Evolutionary conservation across 148 eudicot species (phyloP).

Genomic region (Silene latifolia): DNA sequence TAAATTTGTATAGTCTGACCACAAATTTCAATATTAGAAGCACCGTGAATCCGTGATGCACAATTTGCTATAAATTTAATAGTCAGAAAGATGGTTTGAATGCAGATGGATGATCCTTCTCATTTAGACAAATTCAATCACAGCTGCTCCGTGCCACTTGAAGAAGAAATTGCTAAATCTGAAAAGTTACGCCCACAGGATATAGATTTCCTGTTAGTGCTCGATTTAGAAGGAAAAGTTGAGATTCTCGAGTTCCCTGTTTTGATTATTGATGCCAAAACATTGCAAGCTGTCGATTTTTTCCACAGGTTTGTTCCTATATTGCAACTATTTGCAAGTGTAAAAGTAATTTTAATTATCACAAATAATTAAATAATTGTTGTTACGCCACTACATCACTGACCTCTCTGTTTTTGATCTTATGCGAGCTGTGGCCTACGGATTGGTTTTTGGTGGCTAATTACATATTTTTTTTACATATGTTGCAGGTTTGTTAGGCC

Average conservation of each 20-base stretch:
- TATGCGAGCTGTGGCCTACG: slow-evolving; percentile 2
- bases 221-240: slow-evolving; percentile 95
- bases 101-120: slow-evolving; percentile 73
- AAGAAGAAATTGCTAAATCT: slow-evolving; percentile 26
- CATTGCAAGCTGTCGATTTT: slow-evolving; percentile 62
- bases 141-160: slow-evolving; percentile 47
- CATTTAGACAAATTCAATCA: slow-evolving; percentile 77
- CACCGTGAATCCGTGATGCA: background rate
- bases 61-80: background rate
- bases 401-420: background rate
- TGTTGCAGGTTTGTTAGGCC: slow-evolving; percentile 95
- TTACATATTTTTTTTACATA: slow-evolving; percentile 2
- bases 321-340: slow-evolving; percentile 2
- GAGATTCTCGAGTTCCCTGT: slow-evolving; percentile 98
- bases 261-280: slow-evolving; percentile 68
- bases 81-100: slow-evolving; percentile 15
- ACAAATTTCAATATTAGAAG: background rate
- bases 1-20: background rate
- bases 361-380: background rate
- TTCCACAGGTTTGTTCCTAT: slow-evolving; percentile 76
- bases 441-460: slow-evolving; percentile 9
- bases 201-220: slow-evolving; percentile 70
- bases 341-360: background rate
- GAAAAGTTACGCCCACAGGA: slow-evolving; percentile 42
- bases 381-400: background rate